Evolutionary conservation across 768 basidiomycete genomes (phyloP).

Genomic region (Xerocomellus dryophilus): DNA sequence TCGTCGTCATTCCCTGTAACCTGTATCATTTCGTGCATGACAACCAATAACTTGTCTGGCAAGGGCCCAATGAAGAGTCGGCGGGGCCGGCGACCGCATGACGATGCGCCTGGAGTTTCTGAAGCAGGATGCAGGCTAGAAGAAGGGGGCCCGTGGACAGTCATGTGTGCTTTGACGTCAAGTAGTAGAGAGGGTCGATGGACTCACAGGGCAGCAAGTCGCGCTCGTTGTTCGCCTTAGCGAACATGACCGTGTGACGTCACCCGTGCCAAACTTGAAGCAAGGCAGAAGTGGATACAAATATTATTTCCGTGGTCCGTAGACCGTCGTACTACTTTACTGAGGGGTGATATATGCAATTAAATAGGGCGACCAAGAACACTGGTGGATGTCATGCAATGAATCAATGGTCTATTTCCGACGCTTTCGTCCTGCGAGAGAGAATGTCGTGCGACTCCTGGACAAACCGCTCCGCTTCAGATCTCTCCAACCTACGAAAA

Average conservation of each 20-base stretch:
- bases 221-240: not conserved
- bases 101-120: not conserved
- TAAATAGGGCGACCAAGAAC: slow-evolving; percentile 6
- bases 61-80: slow-evolving; percentile 76
- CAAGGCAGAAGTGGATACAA: not conserved
- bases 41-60: slow-evolving; percentile 56
- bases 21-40: slow-evolving; percentile 32
- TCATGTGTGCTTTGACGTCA: slow-evolving; percentile 8
- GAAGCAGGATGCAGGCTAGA: not conserved
- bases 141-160: slow-evolving; percentile 5
- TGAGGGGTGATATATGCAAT: slow-evolving; percentile 25
- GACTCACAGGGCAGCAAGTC: not conserved
- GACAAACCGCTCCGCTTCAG: slow-evolving; percentile 65
- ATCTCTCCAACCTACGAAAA: slow-evolving; percentile 56
- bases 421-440: slow-evolving; percentile 24
- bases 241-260: slow-evolving; percentile 27
- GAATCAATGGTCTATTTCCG: slow-evolving; percentile 30
- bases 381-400: slow-evolving; percentile 2
- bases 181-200: not conserved
- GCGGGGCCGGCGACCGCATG: slow-evolving; percentile 31
- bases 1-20: slow-evolving; percentile 31
- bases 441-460: slow-evolving; percentile 58
- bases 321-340: not conserved
- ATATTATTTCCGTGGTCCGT: not conserved
- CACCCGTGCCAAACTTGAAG: too few relatives aligned